phyloP scores from a whole-genome alignment of 768 basidiomycete genomes.

The Lactarius deliciosus region DNA sequence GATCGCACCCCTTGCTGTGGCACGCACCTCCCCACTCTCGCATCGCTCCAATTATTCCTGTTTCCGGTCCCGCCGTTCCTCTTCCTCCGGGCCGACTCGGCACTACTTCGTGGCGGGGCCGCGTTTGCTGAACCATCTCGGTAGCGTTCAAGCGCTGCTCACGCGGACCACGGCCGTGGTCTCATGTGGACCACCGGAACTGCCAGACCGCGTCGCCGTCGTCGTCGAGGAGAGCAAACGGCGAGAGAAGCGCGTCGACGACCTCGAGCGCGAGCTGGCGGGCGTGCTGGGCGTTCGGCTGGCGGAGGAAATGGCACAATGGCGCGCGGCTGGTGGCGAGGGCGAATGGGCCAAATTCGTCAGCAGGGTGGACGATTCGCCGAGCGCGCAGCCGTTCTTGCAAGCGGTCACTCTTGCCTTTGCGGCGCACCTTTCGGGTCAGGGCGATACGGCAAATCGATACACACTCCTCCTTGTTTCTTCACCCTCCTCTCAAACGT shows the following conservation, averaged over 20 bases:
- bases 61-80: constrained; percentile 62
- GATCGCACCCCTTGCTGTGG: constrained; percentile 87
- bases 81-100: constrained; percentile 61
- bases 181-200: constrained; percentile 64
- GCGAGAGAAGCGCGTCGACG: constrained; percentile 64
- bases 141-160: constrained; percentile 55
- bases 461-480: constrained; percentile 61
- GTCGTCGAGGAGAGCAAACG: constrained; percentile 66
- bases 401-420: constrained; percentile 55
- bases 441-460: constrained; percentile 29
- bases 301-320: constrained; percentile 37
- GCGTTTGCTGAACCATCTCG: constrained; percentile 64
- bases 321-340: constrained; percentile 30
- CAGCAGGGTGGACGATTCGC: constrained; percentile 61
- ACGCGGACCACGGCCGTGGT: constrained; percentile 57
- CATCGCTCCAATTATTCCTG: constrained; percentile 70
- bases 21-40: constrained; percentile 78
- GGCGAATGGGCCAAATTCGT: constrained; percentile 48
- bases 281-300: constrained; percentile 46
- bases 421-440: constrained; percentile 31
- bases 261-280: constrained; percentile 67
- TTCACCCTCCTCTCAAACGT: constrained; percentile 56
- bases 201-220: constrained; percentile 66
- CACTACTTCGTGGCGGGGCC: constrained; percentile 84
- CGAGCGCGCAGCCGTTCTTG: constrained; percentile 58